These are phyloP conservation scores for Raffaelea arxii DNA, from an alignment of 2,329 filamentous ascomycete genomes.

Conservation along the genomic window DNA sequence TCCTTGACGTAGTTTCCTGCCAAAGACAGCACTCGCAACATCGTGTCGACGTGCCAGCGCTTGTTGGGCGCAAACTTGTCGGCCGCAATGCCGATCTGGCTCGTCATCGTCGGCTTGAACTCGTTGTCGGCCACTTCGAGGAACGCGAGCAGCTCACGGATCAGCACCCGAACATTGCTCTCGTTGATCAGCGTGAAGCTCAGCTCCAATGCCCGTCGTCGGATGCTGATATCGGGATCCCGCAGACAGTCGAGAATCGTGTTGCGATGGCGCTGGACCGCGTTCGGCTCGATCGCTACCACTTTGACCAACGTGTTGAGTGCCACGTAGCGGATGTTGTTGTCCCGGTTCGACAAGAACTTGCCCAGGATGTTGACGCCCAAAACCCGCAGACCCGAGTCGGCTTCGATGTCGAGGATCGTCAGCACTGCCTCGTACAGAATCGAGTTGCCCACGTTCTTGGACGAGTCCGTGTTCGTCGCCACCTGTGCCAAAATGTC, in stretches of 20 bases:
- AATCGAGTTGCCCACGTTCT: constrained; percentile 98
- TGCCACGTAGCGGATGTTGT: constrained; percentile 97
- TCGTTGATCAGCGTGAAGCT: constrained; percentile 99
- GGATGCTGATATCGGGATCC: constrained; percentile 96
- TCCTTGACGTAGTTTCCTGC: constrained; percentile 97
- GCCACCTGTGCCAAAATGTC: constrained; percentile 96
- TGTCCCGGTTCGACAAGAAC: constrained; percentile 96
- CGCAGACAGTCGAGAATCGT: constrained; percentile 93
- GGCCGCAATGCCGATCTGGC: constrained; percentile 92
- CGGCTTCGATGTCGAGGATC: constrained; percentile 95
- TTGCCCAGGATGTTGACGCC: constrained; percentile 96
- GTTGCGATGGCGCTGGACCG: constrained; percentile 92
- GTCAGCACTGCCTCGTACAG: constrained; percentile 95
- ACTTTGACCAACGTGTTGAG: constrained; percentile 97
- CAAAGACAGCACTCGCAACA: constrained; percentile 85
- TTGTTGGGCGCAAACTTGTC: constrained; percentile 96
- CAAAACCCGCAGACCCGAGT: constrained; percentile 85
- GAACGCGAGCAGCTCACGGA: constrained; percentile 88
- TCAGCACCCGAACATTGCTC: constrained; percentile 85
- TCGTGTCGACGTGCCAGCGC: constrained; percentile 96
- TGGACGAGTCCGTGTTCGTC: constrained; percentile 94
- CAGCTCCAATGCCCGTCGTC: constrained; percentile 86
- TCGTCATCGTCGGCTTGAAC: constrained; percentile 98
- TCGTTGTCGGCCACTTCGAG: constrained; percentile 95
- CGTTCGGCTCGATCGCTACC: constrained; percentile 94